Evolutionary conservation across 2,329 filamentous ascomycete species (phyloP), one percentile per base, ranked within the genome.

Genomic region (Penicillium rolfsii): DNA sequence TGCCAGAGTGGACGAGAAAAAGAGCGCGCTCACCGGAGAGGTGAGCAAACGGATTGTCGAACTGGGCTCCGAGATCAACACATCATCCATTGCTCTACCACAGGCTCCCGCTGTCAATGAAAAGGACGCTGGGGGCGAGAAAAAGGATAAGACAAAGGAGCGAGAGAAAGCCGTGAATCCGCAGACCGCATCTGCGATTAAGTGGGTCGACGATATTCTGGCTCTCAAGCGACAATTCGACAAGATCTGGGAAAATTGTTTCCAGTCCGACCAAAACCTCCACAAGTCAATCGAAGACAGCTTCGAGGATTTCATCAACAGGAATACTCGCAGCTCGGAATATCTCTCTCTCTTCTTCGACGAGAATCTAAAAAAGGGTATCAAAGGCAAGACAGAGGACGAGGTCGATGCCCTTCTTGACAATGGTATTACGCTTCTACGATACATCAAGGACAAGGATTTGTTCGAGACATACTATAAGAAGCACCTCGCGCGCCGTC

Each of bases 381-480:
- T 97, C 75, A 93, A 93, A 73, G 93, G 93, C 64, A 97, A 96
- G 81, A 94, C 91, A 0, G 95, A 98, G 70, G 84, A 83, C 30
- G 94, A 98, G 73, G 86, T 97, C 14, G 94, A 98, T 70, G 76
- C 80, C 7, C 86, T 96, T 1, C 81, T 98, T 43, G 93, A 97
- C 61, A 96, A 95, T 73, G 93, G 93, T 12, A 96, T 97, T 62
- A 87, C 89, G 0, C 82, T 99, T 6, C 85, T 99, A 55, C 88
- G 93, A 49, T 97, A 96, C 69, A 85, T 99, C 40, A 87, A 89
- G 58, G 94, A 98, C 71, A 95, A 94, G 78, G 95, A 99, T 74
- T 83, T 96, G 67, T 97, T 99, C 71, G 94, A 99, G 79, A 87
- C 91, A 4, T 99, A 99, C 77, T 98, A 99, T 81, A 97, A 98